These are phyloP conservation scores for Emmonsia crescens DNA, from an alignment of 2,329 filamentous ascomycete genomes.

Conservation along the genomic window DNA sequence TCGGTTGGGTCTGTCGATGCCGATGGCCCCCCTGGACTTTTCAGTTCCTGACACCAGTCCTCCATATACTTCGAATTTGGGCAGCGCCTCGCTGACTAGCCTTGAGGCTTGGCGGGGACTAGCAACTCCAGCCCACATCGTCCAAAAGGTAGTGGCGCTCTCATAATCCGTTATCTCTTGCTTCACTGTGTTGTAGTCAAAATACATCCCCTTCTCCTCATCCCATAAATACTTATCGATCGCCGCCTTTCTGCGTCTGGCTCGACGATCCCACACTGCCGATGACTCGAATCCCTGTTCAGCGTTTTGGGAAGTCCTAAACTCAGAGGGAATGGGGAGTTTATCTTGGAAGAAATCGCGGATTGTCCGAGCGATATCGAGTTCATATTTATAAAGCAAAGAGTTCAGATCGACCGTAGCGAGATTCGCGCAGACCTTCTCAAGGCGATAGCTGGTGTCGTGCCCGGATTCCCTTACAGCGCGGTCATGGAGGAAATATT, in stretches of 20 bases:
- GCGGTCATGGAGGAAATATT: slow-evolving; percentile 92
- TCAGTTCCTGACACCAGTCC: slow-evolving; percentile 84
- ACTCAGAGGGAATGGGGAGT: slow-evolving; percentile 71
- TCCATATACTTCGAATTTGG: slow-evolving; percentile 77
- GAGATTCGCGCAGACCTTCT: slow-evolving; percentile 74
- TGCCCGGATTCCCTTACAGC: slow-evolving; percentile 94
- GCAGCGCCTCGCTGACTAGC: slow-evolving; percentile 71
- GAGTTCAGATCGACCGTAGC: slow-evolving; percentile 94
- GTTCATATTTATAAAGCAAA: slow-evolving; percentile 91
- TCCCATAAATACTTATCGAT: slow-evolving; percentile 96
- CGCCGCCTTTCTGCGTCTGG: slow-evolving; percentile 67
- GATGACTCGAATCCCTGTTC: slow-evolving; percentile 68
- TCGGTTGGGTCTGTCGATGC: slow-evolving; percentile 76
- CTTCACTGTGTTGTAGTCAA: slow-evolving; percentile 85
- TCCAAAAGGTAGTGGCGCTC: slow-evolving; percentile 89
- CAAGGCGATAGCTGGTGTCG: slow-evolving; percentile 88
- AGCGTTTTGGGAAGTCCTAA: slow-evolving; percentile 55
- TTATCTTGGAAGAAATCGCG: slow-evolving; percentile 73
- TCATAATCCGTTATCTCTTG: slow-evolving; percentile 76
- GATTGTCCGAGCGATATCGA: slow-evolving; percentile 80
- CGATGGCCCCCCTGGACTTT: slow-evolving; percentile 69
- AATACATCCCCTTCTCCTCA: slow-evolving; percentile 86
- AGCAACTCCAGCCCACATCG: slow-evolving; percentile 87
- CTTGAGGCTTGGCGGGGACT: slow-evolving; percentile 75
- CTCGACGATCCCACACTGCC: slow-evolving; percentile 79